Evolutionary conservation across 2,329 filamentous ascomycete genomes (phyloP).

Genomic region (Penicillium sclerotiorum): DNA sequence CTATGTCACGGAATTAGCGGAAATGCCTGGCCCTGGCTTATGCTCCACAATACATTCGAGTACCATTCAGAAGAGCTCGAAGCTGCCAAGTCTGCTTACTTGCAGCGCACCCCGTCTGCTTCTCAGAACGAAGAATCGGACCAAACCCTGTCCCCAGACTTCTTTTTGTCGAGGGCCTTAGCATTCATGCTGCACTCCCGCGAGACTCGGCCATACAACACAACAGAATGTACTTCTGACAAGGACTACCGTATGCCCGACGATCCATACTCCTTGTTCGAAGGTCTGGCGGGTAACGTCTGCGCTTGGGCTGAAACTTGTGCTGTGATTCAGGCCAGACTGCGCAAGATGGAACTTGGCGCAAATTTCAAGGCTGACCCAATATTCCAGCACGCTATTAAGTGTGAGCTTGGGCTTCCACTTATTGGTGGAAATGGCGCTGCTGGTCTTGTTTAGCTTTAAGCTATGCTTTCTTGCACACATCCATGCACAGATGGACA

Average conservation of each 20-base stretch:
- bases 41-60: slow-evolving; percentile 41
- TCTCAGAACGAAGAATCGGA: slow-evolving; percentile 5
- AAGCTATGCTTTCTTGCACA: no score
- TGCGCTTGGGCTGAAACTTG: slow-evolving; percentile 48
- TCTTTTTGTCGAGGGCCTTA: slow-evolving; percentile 42
- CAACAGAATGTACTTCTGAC: slow-evolving; percentile 10
- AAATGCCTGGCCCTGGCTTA: slow-evolving; percentile 44
- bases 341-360: slow-evolving; percentile 37
- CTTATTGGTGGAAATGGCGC: slow-evolving; percentile 33
- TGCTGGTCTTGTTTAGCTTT: slow-evolving; percentile 24
- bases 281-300: slow-evolving; percentile 43
- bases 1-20: slow-evolving; percentile 47
- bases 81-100: slow-evolving; percentile 26
- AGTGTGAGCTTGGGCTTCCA: slow-evolving; percentile 32
- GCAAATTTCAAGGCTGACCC: slow-evolving; percentile 20
- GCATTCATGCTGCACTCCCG: slow-evolving; percentile 42
- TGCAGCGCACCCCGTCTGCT: slow-evolving; percentile 14
- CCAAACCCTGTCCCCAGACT: slow-evolving; percentile 33
- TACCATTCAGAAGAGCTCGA: slow-evolving; percentile 29
- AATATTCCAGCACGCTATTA: slow-evolving; percentile 24
- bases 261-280: slow-evolving; percentile 42
- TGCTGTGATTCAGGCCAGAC: slow-evolving; percentile 34
- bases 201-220: slow-evolving; percentile 41
- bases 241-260: slow-evolving; percentile 45
- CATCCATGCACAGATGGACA: no score